Conservation (phyloP, 371 early-diverging fungal genomes). For the Blakeslea trispora region DNA sequence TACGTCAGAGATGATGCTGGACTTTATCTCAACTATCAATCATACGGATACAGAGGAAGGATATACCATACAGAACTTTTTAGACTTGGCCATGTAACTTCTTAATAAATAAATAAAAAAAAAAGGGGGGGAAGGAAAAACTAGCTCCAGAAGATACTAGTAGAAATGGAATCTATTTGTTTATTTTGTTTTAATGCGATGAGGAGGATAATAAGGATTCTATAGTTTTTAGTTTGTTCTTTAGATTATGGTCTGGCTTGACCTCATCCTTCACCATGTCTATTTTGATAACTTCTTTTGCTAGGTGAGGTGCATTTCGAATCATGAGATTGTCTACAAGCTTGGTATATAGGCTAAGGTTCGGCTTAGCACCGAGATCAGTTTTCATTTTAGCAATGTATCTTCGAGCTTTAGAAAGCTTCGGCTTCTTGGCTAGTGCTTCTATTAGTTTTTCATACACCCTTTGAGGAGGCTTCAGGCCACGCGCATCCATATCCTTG, state of each 20-base stretch:
- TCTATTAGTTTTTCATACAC: constrained; percentile 32
- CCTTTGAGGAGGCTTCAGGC: constrained; percentile 22
- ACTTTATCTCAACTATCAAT: constrained; percentile 17
- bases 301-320: constrained; percentile 17
- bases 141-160: no score
- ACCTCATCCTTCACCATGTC: constrained; percentile 9
- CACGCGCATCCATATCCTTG: constrained; percentile 32
- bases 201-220: constrained; percentile 1
- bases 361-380: constrained; percentile 24
- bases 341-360: constrained; percentile 29
- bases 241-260: background rate
- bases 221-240: constrained; percentile 3
- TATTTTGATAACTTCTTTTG: constrained; percentile 22
- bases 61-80: constrained; percentile 14
- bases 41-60: constrained; percentile 24
- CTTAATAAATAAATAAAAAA: constrained; percentile 7
- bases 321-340: constrained; percentile 30
- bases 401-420: constrained; percentile 29
- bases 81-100: constrained; percentile 17
- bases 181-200: background rate
- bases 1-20: constrained; percentile 24
- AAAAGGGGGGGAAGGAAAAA: no score
- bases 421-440: constrained; percentile 25
- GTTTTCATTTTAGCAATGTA: constrained; percentile 32
- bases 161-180: background rate